Evolutionary conservation across 306 rosid species (phyloP).

Genomic region (Phaseolus lunatus): DNA sequence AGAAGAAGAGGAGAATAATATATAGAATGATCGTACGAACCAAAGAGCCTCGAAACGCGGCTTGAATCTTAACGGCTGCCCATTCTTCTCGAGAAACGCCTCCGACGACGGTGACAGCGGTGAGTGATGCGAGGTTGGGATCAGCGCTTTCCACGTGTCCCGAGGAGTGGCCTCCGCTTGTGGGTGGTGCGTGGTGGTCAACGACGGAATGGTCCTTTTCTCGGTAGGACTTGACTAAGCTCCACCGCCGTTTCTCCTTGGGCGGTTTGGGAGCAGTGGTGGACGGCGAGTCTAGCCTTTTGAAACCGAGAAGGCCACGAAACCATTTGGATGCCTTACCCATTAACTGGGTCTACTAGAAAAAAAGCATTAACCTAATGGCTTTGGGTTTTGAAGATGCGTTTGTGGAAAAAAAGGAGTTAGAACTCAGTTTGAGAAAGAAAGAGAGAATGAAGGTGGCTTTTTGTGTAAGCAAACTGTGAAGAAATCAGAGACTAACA

Average conservation of each 20-base stretch:
- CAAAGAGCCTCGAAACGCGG: constrained; percentile 88
- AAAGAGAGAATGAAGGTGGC: not conserved
- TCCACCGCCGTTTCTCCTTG: constrained; percentile 71
- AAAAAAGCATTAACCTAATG: not conserved
- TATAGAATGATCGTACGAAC: constrained; percentile 47
- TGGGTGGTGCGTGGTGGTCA: not conserved
- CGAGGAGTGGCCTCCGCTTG: not conserved
- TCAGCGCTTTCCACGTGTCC: not conserved
- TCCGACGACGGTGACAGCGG: constrained; percentile 17
- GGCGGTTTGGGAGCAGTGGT: constrained; percentile 44
- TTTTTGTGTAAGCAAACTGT: not conserved
- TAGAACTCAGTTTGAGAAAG: not conserved
- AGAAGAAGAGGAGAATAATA: not conserved
- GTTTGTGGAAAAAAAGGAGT: not conserved
- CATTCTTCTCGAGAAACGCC: not conserved
- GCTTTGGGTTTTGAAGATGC: constrained; percentile 34
- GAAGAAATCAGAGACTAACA: not conserved
- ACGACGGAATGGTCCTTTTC: constrained; percentile 48
- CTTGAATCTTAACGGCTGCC: constrained; percentile 26
- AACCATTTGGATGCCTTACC: constrained; percentile 86
- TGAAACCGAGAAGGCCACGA: constrained; percentile 64
- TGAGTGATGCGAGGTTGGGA: constrained; percentile 25
- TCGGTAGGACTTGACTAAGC: constrained; percentile 68
- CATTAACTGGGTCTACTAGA: constrained; percentile 49
- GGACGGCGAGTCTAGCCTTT: constrained; percentile 43